Conservation (phyloP, 352 stramenopile species). For the Phytophthora boehmeriae region DNA sequence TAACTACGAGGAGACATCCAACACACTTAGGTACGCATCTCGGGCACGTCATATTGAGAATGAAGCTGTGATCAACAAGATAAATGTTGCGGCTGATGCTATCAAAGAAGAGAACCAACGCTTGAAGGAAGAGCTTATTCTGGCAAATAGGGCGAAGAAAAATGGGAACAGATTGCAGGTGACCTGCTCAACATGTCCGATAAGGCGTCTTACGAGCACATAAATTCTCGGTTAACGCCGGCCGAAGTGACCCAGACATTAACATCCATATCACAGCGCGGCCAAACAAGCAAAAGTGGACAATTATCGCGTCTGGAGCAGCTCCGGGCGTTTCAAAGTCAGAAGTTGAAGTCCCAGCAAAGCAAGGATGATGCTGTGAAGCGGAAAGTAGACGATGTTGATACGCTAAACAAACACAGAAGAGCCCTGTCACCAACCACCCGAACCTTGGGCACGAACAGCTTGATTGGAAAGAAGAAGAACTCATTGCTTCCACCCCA, state of each 20-base stretch:
- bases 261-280: conserved; percentile 23
- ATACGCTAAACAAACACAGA: conserved; percentile 50
- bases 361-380: conserved; percentile 62
- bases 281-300: conserved; percentile 52
- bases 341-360: conserved; percentile 48
- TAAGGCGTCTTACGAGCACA: conserved; percentile 18
- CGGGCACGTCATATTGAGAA: conserved; percentile 99
- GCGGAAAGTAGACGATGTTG: conserved; percentile 63
- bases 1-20: conserved; percentile 95
- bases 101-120: conserved; percentile 47
- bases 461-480: conserved; percentile 3
- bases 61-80: conserved; percentile 96
- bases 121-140: conserved; percentile 24
- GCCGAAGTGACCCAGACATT: conserved; percentile 41
- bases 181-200: conserved; percentile 37
- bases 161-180: conserved; percentile 71
- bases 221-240: conserved; percentile 41
- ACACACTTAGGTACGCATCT: conserved; percentile 95
- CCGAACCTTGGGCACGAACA: background rate
- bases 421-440: conserved; percentile 16
- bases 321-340: conserved; percentile 57
- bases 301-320: conserved; percentile 66
- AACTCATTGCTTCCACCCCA: background rate
- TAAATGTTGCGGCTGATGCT: conserved; percentile 41
- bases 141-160: conserved; percentile 59